Conservation (phyloP, 306 rosid genomes). For the barrel medic (Medicago truncatula) region MtrunA17r5.0-ANR NC_053043.1:5761501-5762000, state of each 20-base stretch:
- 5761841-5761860: no score
- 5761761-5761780: neutral
- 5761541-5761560: conserved; percentile 9
- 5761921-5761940: neutral
- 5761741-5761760: neutral
- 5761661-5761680: no score
- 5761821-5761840: no score
- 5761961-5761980: no score
- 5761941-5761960: neutral
- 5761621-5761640: no score
- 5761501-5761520: neutral
- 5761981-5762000: neutral
- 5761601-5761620: no score
- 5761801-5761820: no score
- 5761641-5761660: no score
- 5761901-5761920: neutral
- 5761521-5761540: conserved; percentile 9
- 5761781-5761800: neutral
- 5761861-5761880: neutral
- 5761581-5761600: no score
- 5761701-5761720: no score
- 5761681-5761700: no score
- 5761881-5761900: neutral
- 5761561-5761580: no score
- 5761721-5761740: neutral